Evolutionary conservation across 192 early-diverging fungal genomes (phyloP).

Genomic region (Backusella tuberculispora): DNA sequence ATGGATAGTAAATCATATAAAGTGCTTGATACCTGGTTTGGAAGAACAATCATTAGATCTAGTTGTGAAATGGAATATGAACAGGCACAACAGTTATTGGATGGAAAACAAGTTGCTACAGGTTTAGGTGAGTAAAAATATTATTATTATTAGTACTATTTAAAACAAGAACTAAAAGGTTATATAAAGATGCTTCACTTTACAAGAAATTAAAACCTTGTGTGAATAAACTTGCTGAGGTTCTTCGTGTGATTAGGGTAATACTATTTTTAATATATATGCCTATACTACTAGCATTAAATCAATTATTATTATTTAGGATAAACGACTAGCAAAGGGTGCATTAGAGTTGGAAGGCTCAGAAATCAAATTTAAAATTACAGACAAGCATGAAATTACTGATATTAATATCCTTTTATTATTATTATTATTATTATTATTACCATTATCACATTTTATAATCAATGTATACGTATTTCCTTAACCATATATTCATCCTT

Average conservation of each 20-base stretch:
- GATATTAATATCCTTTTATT: slow-evolving; percentile 55
- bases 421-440: not conserved
- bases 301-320: slow-evolving; percentile 21
- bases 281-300: not conserved
- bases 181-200: slow-evolving; percentile 42
- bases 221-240: slow-evolving; percentile 51
- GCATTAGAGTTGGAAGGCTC: slow-evolving; percentile 75
- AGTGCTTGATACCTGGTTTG: slow-evolving; percentile 69
- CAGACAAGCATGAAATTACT: slow-evolving; percentile 58
- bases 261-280: not conserved
- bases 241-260: slow-evolving; percentile 60
- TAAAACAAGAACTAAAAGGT: slow-evolving; percentile 31
- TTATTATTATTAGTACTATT: not conserved
- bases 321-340: slow-evolving; percentile 58
- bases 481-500: slow-evolving; percentile 7
- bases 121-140: slow-evolving; percentile 36
- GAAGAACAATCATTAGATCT: slow-evolving; percentile 74
- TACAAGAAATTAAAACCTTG: slow-evolving; percentile 30
- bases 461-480: not conserved
- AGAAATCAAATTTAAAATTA: slow-evolving; percentile 76
- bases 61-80: slow-evolving; percentile 77
- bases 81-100: slow-evolving; percentile 73
- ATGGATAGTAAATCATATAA: slow-evolving; percentile 54
- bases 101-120: slow-evolving; percentile 49
- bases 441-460: not conserved